These are phyloP conservation scores for Aspergillus pseudoviridinutans DNA, from an alignment of 2,329 filamentous ascomycete species.

Conservation along the genomic window DNA sequence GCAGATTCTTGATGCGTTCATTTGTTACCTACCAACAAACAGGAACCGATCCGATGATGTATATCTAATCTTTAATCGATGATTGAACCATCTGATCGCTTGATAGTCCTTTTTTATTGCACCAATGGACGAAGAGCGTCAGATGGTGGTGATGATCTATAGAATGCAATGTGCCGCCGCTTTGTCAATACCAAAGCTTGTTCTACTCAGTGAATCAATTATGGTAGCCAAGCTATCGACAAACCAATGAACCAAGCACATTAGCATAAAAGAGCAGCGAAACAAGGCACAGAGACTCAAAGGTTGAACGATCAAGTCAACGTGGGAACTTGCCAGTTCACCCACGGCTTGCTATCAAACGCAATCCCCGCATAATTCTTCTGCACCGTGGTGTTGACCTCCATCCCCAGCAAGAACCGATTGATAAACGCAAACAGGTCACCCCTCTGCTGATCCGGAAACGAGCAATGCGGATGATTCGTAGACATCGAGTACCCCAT, in stretches of 20 bases:
- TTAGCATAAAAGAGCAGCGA: no score
- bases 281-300: no score
- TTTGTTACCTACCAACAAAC: not conserved
- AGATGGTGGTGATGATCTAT: no score
- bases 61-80: not conserved
- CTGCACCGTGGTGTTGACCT: slow-evolving; percentile 22
- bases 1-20: not conserved
- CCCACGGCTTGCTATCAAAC: slow-evolving; percentile 3
- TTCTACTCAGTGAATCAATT: no score
- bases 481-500: slow-evolving; percentile 57
- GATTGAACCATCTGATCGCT: not conserved
- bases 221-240: no score
- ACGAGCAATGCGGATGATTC: slow-evolving; percentile 54
- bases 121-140: not conserved
- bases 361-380: slow-evolving; percentile 6
- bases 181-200: no score
- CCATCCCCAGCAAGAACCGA: slow-evolving; percentile 47
- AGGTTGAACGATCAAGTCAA: not conserved
- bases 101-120: not conserved
- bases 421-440: slow-evolving; percentile 55
- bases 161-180: no score
- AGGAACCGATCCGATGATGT: not conserved
- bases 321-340: slow-evolving; percentile 6
- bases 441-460: slow-evolving; percentile 50
- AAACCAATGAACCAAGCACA: no score